Evolutionary conservation across 208 protist genomes (phyloP).

Genomic region (Trypanosoma vivax): DNA sequence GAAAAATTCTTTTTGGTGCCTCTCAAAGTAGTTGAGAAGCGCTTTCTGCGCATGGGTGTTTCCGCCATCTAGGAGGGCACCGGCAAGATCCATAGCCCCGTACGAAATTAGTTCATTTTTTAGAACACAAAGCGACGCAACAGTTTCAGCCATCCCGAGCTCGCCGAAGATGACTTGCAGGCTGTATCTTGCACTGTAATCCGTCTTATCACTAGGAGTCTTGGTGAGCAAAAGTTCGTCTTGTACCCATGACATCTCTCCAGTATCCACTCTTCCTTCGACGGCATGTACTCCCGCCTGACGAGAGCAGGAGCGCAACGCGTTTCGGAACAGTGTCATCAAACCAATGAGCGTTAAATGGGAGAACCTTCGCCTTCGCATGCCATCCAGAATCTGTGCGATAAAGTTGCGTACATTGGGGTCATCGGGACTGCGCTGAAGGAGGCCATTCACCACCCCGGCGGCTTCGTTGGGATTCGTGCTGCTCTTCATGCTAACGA

Average conservation of each 20-base stretch:
- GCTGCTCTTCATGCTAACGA: slow-evolving; percentile 33
- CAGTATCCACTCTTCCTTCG: not conserved
- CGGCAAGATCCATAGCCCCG: slow-evolving; percentile 50
- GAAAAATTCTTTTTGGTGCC: slow-evolving; percentile 71
- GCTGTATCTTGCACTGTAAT: slow-evolving; percentile 20
- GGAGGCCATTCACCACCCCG: slow-evolving; percentile 29
- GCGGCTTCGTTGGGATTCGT: slow-evolving; percentile 19
- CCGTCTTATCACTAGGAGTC: not conserved
- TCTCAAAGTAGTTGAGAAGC: slow-evolving; percentile 56
- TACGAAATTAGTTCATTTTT: slow-evolving; percentile 60
- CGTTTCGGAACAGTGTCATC: slow-evolving; percentile 61
- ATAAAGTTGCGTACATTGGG: slow-evolving; percentile 30
- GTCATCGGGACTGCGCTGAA: slow-evolving; percentile 24
- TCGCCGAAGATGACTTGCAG: slow-evolving; percentile 60
- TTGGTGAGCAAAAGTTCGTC: not conserved
- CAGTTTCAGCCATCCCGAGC: slow-evolving; percentile 46
- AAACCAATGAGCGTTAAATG: slow-evolving; percentile 58
- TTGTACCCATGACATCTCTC: not conserved
- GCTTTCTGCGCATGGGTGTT: slow-evolving; percentile 56
- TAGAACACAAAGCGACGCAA: slow-evolving; percentile 36
- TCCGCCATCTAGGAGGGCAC: slow-evolving; percentile 68
- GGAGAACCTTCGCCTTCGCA: slow-evolving; percentile 38
- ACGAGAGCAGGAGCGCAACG: slow-evolving; percentile 36
- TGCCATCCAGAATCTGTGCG: slow-evolving; percentile 31
- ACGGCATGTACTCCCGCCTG: not conserved